phyloP scores from a whole-genome alignment of 2,329 filamentous ascomycete genomes.

The Fusarium scirpi region DNA sequence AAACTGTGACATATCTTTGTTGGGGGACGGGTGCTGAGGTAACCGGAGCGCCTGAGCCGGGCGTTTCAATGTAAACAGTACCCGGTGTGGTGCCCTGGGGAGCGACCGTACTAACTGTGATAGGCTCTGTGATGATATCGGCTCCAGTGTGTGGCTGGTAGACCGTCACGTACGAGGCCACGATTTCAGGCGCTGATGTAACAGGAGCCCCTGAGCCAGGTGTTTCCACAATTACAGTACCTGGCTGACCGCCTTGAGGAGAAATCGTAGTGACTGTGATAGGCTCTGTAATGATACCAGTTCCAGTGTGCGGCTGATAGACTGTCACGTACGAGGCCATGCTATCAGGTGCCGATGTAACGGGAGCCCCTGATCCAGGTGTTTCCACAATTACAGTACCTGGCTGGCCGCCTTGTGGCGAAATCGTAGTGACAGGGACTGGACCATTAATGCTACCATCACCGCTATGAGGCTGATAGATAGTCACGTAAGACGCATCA shows the following conservation, averaged over 20 bases:
- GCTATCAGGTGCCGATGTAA: too few species aligned
- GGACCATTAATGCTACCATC: not conserved
- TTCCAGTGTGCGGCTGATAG: too few species aligned
- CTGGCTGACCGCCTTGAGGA: too few species aligned
- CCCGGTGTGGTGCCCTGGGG: slow-evolving; percentile 13
- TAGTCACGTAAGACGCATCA: too few species aligned
- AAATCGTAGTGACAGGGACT: not conserved
- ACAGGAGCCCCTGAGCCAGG: not conserved
- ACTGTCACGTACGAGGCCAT: too few species aligned
- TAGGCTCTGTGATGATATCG: slow-evolving; percentile 3
- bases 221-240: too few species aligned
- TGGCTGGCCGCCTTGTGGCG: too few species aligned
- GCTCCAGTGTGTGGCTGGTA: slow-evolving; percentile 11
- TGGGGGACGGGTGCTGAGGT: not conserved
- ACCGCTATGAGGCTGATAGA: slow-evolving; percentile 3
- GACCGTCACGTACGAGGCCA: slow-evolving; percentile 11
- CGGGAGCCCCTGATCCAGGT: too few species aligned
- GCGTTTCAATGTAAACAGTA: slow-evolving; percentile 23
- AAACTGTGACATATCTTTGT: slow-evolving; percentile 17
- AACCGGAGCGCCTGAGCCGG: not conserved
- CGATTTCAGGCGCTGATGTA: not conserved
- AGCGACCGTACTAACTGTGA: slow-evolving; percentile 5
- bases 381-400: too few species aligned
- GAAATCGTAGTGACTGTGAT: too few species aligned
- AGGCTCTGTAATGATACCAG: too few species aligned